A percentile compares a stretch with the other conserved stretches of the same genome.
These are phyloP conservation scores for Pyrenochaeta sp. DNA, from an alignment of 2,329 filamentous ascomycete genomes.

Conservation along the genomic window DNA sequence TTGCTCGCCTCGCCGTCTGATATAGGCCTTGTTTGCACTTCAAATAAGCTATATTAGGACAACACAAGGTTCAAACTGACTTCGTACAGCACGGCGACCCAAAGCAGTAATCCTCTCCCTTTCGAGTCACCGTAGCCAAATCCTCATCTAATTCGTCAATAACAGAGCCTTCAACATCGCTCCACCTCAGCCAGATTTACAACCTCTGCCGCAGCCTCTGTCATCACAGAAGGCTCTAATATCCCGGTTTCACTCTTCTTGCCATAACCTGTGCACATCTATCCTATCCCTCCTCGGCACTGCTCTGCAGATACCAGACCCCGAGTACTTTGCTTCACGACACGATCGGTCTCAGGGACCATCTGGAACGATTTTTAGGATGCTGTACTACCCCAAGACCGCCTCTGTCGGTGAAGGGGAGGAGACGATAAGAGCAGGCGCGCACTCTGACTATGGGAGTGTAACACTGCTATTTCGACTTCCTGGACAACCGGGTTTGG, in stretches of 20 bases:
- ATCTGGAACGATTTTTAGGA: conserved; percentile 60
- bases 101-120: conserved; percentile 55
- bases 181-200: conserved; percentile 71
- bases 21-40: conserved; percentile 32
- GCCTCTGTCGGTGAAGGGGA: conserved; percentile 48
- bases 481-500: conserved; percentile 82
- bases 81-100: conserved; percentile 75
- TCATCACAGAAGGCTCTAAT: conserved; percentile 67
- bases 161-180: conserved; percentile 83
- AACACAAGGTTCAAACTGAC: conserved; percentile 1
- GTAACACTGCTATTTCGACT: conserved; percentile 83
- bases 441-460: conserved; percentile 85
- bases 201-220: conserved; percentile 77
- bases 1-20: conserved; percentile 65
- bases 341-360: conserved; percentile 63
- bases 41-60: no score
- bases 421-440: conserved; percentile 73
- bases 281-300: conserved; percentile 80
- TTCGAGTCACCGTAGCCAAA: not conserved
- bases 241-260: conserved; percentile 72
- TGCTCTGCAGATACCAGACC: conserved; percentile 68
- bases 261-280: conserved; percentile 74
- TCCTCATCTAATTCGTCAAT: not conserved
- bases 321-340: conserved; percentile 67
- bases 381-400: conserved; percentile 62